A percentile compares a stretch with the other conserved stretches of the same genome.
Evolutionary conservation across 1,284 basidiomycete species (phyloP).

Genomic region (Puccinia horiana): DNA sequence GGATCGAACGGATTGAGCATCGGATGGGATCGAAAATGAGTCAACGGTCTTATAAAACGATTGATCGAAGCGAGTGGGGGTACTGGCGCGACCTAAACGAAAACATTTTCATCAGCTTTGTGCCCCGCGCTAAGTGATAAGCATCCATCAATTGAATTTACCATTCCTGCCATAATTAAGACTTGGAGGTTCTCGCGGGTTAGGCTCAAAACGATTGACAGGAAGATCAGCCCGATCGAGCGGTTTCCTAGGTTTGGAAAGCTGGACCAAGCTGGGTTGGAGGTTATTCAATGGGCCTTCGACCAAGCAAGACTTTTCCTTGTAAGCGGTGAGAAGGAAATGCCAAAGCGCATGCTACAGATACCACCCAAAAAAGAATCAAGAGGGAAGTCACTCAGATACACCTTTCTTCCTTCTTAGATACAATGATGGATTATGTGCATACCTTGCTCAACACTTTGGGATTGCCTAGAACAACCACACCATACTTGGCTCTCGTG

Average conservation of each 20-base stretch:
- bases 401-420: not conserved
- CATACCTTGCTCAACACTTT: conserved; percentile 96
- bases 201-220: conserved; percentile 52
- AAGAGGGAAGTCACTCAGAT: not conserved
- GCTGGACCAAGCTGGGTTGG: conserved; percentile 97
- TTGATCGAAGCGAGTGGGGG: conserved; percentile 86
- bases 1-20: conserved; percentile 87
- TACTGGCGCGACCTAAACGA: conserved; percentile 66
- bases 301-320: conserved; percentile 89
- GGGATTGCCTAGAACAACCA: conserved; percentile 96
- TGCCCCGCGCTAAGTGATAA: not conserved
- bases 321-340: conserved; percentile 96
- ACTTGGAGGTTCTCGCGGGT: conserved; percentile 51
- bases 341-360: conserved; percentile 93
- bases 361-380: conserved; percentile 25
- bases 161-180: conserved; percentile 36
- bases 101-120: not conserved
- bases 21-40: conserved; percentile 89
- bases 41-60: conserved; percentile 95
- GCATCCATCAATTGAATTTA: not conserved
- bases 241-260: conserved; percentile 87
- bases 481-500: conserved; percentile 94
- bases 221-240: conserved; percentile 52
- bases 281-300: conserved; percentile 95
- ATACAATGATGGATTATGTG: not conserved